These are phyloP conservation scores for Tetrapisispora iriomotensis DNA, from an alignment of 805 yeast species.

Conservation along the genomic window DNA sequence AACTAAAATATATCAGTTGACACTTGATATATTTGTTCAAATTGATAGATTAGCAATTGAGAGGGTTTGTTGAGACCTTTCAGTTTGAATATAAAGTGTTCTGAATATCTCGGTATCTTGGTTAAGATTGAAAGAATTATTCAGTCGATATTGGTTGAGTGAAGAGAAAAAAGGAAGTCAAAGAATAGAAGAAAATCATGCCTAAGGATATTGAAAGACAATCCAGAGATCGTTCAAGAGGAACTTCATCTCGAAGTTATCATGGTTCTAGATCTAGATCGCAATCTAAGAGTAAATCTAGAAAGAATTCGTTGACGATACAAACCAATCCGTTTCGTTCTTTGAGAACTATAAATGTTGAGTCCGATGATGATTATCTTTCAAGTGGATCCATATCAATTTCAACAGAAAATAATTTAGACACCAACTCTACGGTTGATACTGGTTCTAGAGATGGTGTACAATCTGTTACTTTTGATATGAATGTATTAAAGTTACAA, in stretches of 20 bases:
- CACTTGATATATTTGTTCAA: no score
- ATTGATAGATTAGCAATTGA: no score
- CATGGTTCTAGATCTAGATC: constrained; percentile 27
- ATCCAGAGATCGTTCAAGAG: constrained; percentile 11
- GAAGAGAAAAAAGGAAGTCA: background rate
- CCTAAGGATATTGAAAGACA: constrained; percentile 2
- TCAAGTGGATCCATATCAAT: background rate
- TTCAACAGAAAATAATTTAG: background rate
- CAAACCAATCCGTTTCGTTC: constrained; percentile 22
- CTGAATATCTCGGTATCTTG: no score
- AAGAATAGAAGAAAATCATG: no score
- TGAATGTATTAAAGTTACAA: background rate
- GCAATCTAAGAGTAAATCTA: constrained; percentile 32
- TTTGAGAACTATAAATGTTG: constrained; percentile 23
- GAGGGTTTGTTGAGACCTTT: no score
- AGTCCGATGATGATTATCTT: constrained; percentile 9
- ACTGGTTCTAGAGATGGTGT: background rate
- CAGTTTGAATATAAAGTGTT: no score
- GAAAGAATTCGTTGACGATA: constrained; percentile 18
- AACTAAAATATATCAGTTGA: no score
- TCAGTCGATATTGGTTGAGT: no score
- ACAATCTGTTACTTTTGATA: background rate
- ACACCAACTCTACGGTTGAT: constrained; percentile 4
- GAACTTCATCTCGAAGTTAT: background rate
- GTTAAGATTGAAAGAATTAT: no score